Base-by-base conservation (phyloP, 352 stramenopile species). In the Pythium chondricola region DNA sequence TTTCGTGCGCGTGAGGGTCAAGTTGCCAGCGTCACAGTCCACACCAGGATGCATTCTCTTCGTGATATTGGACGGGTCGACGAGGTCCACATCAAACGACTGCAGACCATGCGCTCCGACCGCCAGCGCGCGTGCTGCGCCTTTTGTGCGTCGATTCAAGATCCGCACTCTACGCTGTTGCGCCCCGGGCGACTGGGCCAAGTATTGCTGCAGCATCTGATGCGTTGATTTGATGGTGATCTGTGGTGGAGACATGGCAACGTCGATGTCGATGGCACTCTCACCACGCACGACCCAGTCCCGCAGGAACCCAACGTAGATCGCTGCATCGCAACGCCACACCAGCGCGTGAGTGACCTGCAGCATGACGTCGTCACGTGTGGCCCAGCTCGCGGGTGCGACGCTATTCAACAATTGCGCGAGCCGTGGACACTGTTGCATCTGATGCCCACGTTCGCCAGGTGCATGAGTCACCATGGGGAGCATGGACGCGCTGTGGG, bases 211-310 rank as follows among this genome's bases (percentile, higher is more conserved):
- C 2, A 62, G 27, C n/a, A 18, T 16, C 30, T 52, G 41, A 10
- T 43, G 21, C 13, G 63, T 38, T 9, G 42, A 51, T 7, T 27
- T 32, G 6, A 14, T 35, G 2, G 53, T 67, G 0, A 52, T 52
- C 5, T 24, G n/a, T n/a, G 53, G 58, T 11, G 58, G 58, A 7
- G 32, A 13, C 4, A 67, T 2, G 10, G 59, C 33, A 6, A 63
- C 47, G 33, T 67, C 58, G 18, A 67, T 51, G 20, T 67, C 58
- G 29, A 52, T 63, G 8, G 58, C 58, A 1, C 35, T 5, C 17
- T 67, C 52, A 6, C 58, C 58, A 21, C 41, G 35, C 10, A 67
- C 27, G 33, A 67, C 47, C 58, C 58, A 67, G 29, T 67, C 58
- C 9, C 58, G 58, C 18, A 67, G 6, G 31, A 67, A 67, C 3